Conservation (phyloP, 768 basidiomycete genomes). For the Jaapia argillacea region DNA sequence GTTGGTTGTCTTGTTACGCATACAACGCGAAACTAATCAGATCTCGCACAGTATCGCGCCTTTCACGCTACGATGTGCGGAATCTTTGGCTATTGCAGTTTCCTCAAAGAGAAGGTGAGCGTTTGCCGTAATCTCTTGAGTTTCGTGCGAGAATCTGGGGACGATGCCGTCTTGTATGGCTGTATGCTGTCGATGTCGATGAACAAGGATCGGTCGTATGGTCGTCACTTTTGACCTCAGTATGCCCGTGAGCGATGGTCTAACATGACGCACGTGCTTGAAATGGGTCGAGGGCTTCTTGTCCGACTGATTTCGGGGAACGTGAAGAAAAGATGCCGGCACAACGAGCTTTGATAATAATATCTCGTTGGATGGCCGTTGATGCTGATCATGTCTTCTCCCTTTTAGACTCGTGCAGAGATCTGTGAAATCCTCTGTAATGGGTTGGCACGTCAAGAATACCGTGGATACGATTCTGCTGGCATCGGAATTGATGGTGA, state of each 20-base stretch:
- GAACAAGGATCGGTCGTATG: background rate
- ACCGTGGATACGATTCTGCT: slow-evolving; percentile 97
- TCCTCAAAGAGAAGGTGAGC: slow-evolving; percentile 86
- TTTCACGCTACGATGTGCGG: slow-evolving; percentile 81
- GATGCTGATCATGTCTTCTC: too few species aligned
- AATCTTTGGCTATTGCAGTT: slow-evolving; percentile 96
- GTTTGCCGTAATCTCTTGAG: slow-evolving; percentile 1
- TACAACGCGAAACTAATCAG: too few species aligned
- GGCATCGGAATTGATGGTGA: slow-evolving; percentile 90
- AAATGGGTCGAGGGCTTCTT: too few species aligned
- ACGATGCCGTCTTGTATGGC: slow-evolving; percentile 14
- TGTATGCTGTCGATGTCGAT: slow-evolving; percentile 6
- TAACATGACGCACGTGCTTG: too few species aligned
- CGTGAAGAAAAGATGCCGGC: too few species aligned
- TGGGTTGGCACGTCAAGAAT: slow-evolving; percentile 92
- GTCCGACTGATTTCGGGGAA: too few species aligned
- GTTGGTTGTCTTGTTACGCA: too few species aligned
- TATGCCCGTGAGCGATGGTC: too few species aligned
- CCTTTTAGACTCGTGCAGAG: slow-evolving; percentile 78
- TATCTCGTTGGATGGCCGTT: too few species aligned
- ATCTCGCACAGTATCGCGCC: too few species aligned
- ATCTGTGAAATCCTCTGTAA: slow-evolving; percentile 85
- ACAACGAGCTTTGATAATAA: too few species aligned
- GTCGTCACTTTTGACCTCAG: too few species aligned
- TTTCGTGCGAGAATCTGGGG: slow-evolving; percentile 6